Base-by-base conservation (phyloP, 140 eudicot genomes). In the Oenanthe javanica region DNA sequence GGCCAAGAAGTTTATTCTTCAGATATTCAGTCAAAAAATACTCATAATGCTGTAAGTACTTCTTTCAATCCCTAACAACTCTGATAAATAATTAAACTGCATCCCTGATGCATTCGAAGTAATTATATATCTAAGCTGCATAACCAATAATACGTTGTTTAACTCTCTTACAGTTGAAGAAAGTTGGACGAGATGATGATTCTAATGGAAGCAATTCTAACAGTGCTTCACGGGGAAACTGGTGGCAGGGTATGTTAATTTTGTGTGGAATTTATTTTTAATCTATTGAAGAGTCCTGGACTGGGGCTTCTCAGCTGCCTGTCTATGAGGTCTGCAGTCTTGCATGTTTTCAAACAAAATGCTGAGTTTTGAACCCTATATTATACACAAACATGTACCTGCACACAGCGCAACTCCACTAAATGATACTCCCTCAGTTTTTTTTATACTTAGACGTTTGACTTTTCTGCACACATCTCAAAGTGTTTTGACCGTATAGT, bases 1-100 rank as follows among this genome's bases (percentile, higher is more conserved):
- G 98, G 91, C 81, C 98, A 90, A 86, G 91, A 94, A 86, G 88
- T 85, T 77, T 93, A 93, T 81, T 78, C 96, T 76, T 86, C 97
- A 50, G 81, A 88, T 48, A 84, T 15, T n/a, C 88, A 82, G 21
- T 47, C 86, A 46, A 80, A 63, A 79, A 82, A 23, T 77, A 81
- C 89, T 83, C 91, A 83, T 19, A 63, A 70, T 76, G 77, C 80
- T 50, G 93, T 85, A 42, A 88, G 91, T 79, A 25, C 2, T 27
- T 4, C 55, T 21, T 21, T n/a, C 36, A 59, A 21, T 25, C 23
- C 66, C n/a, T 48, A 43, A 72, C 38, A 74, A 74, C 21, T 48
- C 23, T 42, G 51, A 42, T 75, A 9, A 46, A 12, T 75, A 48
- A n/a, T 9, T 49, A 46, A 19, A 75, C 25, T 10, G 14, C 25